These are phyloP conservation scores for Diplodia scrobiculata DNA, from an alignment of 2,329 filamentous ascomycete genomes.

Conservation along the genomic window DNA sequence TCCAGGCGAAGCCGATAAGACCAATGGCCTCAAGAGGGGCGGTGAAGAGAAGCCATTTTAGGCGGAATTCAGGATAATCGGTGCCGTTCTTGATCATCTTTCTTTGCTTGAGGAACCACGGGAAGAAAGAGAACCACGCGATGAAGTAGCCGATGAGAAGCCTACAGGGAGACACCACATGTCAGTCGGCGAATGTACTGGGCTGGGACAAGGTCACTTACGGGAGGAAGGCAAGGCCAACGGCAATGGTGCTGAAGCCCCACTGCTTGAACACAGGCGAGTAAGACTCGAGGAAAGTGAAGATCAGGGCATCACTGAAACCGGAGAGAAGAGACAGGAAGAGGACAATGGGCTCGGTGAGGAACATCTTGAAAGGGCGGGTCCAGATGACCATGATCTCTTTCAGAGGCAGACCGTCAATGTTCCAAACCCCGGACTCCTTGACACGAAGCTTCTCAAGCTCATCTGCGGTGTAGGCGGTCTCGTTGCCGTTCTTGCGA, in stretches of 20 bases:
- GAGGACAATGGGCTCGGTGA: conserved; percentile 72
- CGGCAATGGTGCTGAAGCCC: conserved; percentile 59
- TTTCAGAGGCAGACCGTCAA: conserved; percentile 46
- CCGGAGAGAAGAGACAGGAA: conserved; percentile 70
- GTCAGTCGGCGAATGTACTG: not conserved
- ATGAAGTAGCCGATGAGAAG: conserved; percentile 68
- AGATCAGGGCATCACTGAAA: conserved; percentile 74
- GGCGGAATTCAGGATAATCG: conserved; percentile 64
- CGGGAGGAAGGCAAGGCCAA: conserved; percentile 65
- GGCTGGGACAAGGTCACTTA: conserved; percentile 28
- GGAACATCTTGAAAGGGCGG: conserved; percentile 71
- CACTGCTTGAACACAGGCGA: conserved; percentile 67
- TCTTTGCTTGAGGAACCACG: conserved; percentile 57
- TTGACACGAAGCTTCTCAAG: conserved; percentile 45
- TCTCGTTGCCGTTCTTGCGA: conserved; percentile 61
- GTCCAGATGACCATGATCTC: conserved; percentile 56
- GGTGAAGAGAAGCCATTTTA: conserved; percentile 66
- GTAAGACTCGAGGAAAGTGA: conserved; percentile 74
- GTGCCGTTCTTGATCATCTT: conserved; percentile 52
- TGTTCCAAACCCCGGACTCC: conserved; percentile 27
- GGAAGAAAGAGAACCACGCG: conserved; percentile 62
- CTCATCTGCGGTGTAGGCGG: conserved; percentile 74
- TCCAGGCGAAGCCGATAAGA: conserved; percentile 70
- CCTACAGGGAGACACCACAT: conserved; percentile 27
- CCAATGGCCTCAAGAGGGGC: conserved; percentile 66